These are phyloP conservation scores for Vicia sativa DNA, from an alignment of 306 rosid species.

Conservation along the genomic window DNA sequence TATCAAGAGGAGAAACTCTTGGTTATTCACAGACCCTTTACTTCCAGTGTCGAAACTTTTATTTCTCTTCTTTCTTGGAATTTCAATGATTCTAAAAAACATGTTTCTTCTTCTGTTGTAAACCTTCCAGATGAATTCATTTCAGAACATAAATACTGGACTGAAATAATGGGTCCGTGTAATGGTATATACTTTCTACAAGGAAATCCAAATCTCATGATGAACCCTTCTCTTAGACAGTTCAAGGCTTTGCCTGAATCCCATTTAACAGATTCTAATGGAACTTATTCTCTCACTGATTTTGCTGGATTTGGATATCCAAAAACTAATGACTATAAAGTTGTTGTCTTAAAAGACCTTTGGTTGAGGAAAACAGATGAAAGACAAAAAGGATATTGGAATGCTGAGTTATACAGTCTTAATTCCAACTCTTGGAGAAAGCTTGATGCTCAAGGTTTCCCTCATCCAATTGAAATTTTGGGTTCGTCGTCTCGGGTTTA, in stretches of 20 bases:
- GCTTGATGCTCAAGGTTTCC: constrained; percentile 2
- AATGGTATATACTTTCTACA: constrained; percentile 1
- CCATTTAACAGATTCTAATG: not conserved
- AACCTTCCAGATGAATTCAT: not conserved
- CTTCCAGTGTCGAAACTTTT: constrained; percentile 14
- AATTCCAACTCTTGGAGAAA: no score
- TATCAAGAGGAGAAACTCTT: constrained; percentile 30
- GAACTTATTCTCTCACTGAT: not conserved
- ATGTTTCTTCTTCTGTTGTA: constrained; percentile 3
- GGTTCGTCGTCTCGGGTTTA: not conserved
- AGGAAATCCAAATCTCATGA: constrained; percentile 33
- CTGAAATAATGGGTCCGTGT: no score
- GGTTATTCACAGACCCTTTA: constrained; percentile 23
- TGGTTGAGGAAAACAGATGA: no score
- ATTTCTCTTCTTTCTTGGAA: constrained; percentile 34
- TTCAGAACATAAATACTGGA: constrained; percentile 33
- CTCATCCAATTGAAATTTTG: not conserved
- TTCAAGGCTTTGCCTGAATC: no score
- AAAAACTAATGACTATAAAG: constrained; percentile 32
- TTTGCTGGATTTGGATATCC: constrained; percentile 28
- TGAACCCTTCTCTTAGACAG: constrained; percentile 36
- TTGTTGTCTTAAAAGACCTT: no score
- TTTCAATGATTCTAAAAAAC: not conserved
- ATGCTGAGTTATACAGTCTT: no score
- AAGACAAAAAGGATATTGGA: no score